Base-by-base conservation (phyloP, 768 basidiomycete species). In the Megacollybia marginata region DNA sequence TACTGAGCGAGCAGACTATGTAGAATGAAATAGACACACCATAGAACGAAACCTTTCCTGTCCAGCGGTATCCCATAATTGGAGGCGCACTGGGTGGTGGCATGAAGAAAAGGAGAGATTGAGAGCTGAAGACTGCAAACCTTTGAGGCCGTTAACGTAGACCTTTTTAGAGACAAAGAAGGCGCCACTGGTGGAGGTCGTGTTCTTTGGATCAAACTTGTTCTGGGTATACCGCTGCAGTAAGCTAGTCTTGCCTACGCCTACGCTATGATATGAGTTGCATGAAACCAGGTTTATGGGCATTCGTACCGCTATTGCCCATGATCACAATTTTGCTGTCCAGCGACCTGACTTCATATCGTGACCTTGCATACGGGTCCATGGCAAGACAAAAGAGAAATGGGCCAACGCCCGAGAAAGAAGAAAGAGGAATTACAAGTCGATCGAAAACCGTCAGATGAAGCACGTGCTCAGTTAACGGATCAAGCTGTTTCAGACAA, bases 311-410 rank as follows among this genome's bases (percentile, higher is more conserved):
- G 54, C 74, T 75, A 67, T 87, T 92, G 72, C 88, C 91, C 87
- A 93, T 91, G 59, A 95, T 82, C 63, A 95, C 92, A 65, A 94
- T 89, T 80, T 94, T 94, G 65, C 88, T 88, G 74, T 95, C 92
- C 67, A 94, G 76, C 58, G 87, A 87, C 23, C 23, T 28, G 56
- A 84, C 83, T 62, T 90, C 88, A 65, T 82, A 88, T 68, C 81
- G 76, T 62, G 81, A 75, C 64, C 76, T 67, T 47, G 74, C 67
- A 66, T 85, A 86, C 45, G 82, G 82, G 66, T 85, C 82, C 82
- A 82, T 85, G 59, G 62, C 52, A 53, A 54, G 23, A 28, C 23
- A 28, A 6, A 28, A 28, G 23, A 28, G 23, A 60, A 53, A 57
- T 61, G 67, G 71, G 75, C 72, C 69, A 62, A 64, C 60, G 63